These are phyloP conservation scores for Ustilago curta DNA, from an alignment of 1,284 basidiomycete species.

Conservation along the genomic window DNA sequence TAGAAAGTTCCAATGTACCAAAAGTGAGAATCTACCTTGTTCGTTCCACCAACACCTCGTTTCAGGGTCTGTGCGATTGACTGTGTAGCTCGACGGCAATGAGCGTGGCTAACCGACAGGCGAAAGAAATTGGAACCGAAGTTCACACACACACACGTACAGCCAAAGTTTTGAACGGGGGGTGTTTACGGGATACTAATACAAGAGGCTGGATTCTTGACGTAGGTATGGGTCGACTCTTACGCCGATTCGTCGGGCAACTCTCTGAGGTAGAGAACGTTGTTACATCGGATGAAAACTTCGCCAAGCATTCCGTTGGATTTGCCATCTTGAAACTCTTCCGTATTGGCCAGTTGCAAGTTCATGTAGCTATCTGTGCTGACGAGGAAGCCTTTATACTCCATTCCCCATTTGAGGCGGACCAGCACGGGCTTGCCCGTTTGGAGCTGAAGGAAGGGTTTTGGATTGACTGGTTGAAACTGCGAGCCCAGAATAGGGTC, in stretches of 20 bases:
- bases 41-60: neutral
- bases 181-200: conserved; percentile 4
- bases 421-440: conserved; percentile 97
- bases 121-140: neutral
- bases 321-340: conserved; percentile 96
- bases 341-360: conserved; percentile 96
- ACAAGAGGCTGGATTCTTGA: neutral
- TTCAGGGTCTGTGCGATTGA: neutral
- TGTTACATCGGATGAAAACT: conserved; percentile 87
- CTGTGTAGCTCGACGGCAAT: neutral
- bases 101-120: no score
- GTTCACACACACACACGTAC: neutral
- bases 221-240: neutral
- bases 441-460: conserved; percentile 97
- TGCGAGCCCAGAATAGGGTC: conserved; percentile 5
- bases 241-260: conserved; percentile 51
- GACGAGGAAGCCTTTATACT: conserved; percentile 98
- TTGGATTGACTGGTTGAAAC: conserved; percentile 96
- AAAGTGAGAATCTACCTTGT: conserved; percentile 2
- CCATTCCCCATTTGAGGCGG: conserved; percentile 97
- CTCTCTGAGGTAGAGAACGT: conserved; percentile 66
- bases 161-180: no score
- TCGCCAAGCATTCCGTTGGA: conserved; percentile 96
- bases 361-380: conserved; percentile 99
- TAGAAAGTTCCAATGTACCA: conserved; percentile 7